phyloP scores from a whole-genome alignment of 2,329 filamentous ascomycete genomes.

The Cordyceps farinosa region DNA sequence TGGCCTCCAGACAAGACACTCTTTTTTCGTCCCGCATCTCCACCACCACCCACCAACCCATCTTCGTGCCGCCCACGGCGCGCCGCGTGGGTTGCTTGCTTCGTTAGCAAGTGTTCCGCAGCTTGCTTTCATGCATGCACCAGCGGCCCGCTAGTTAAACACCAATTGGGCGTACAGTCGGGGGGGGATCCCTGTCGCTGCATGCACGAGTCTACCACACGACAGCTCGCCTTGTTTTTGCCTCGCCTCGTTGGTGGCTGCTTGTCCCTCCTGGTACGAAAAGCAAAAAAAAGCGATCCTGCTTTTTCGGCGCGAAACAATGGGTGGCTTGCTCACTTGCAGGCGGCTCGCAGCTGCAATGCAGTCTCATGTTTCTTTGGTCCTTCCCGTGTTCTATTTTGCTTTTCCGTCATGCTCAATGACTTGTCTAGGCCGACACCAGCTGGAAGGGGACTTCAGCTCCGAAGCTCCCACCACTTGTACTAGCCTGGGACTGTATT shows the following conservation, averaged over 20 bases:
- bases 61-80: not conserved
- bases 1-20: not conserved
- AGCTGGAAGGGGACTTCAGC: too few species aligned
- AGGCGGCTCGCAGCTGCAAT: not conserved
- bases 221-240: not conserved
- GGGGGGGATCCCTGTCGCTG: not conserved
- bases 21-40: not conserved
- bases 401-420: not conserved
- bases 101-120: slow-evolving; percentile 1
- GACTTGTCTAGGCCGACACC: too few species aligned
- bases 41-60: not conserved
- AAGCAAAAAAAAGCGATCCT: not conserved
- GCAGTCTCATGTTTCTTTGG: not conserved
- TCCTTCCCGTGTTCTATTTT: not conserved
- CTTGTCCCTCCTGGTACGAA: too few species aligned
- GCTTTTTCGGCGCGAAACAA: not conserved
- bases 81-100: not conserved
- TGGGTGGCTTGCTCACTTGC: slow-evolving; percentile 7
- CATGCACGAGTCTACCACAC: slow-evolving; percentile 6
- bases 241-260: not conserved
- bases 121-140: not conserved
- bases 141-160: not conserved
- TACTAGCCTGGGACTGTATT: too few species aligned
- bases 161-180: not conserved
- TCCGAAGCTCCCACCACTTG: too few species aligned